These are phyloP conservation scores for Pseudozyma hubeiensis DNA, from an alignment of 1,284 basidiomycete genomes.

Conservation along the genomic window DNA sequence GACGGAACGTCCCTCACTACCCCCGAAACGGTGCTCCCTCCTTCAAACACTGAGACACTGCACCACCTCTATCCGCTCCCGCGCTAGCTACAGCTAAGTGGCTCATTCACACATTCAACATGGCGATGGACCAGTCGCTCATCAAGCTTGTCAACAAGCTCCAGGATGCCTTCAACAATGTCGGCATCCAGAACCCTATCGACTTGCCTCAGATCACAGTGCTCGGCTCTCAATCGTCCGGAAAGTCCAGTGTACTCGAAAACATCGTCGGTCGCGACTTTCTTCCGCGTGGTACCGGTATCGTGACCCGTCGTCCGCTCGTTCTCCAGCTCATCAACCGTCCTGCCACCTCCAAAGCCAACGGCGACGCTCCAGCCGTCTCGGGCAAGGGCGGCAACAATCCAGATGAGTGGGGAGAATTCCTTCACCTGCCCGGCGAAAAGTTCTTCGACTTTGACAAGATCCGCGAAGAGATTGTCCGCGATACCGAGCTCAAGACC, in stretches of 20 bases:
- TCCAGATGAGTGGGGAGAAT: constrained; percentile 88
- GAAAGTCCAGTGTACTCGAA: constrained; percentile 74
- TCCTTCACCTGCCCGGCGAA: constrained; percentile 94
- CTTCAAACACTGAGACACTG: not conserved
- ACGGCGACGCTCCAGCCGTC: constrained; percentile 21
- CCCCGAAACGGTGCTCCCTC: not conserved
- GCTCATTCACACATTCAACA: constrained; percentile 8
- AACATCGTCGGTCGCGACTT: constrained; percentile 86
- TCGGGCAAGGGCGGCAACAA: constrained; percentile 30
- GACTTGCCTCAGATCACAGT: constrained; percentile 72
- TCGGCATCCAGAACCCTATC: constrained; percentile 72
- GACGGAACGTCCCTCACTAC: constrained; percentile 14
- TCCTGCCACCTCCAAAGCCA: constrained; percentile 43
- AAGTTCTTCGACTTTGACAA: constrained; percentile 94
- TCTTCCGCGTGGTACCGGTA: constrained; percentile 90
- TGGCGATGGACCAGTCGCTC: constrained; percentile 75
- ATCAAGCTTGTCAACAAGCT: constrained; percentile 96
- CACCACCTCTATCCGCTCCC: not conserved
- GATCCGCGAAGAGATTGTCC: constrained; percentile 95
- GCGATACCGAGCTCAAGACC: constrained; percentile 95
- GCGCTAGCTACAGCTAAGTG: constrained; percentile 12
- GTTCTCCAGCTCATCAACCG: constrained; percentile 94
- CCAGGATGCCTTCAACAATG: constrained; percentile 73
- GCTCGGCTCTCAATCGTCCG: constrained; percentile 72
- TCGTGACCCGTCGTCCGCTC: constrained; percentile 93